Conservation (phyloP, 1,139 yeast species). For the Debaryomycetaceae sp. region DNA sequence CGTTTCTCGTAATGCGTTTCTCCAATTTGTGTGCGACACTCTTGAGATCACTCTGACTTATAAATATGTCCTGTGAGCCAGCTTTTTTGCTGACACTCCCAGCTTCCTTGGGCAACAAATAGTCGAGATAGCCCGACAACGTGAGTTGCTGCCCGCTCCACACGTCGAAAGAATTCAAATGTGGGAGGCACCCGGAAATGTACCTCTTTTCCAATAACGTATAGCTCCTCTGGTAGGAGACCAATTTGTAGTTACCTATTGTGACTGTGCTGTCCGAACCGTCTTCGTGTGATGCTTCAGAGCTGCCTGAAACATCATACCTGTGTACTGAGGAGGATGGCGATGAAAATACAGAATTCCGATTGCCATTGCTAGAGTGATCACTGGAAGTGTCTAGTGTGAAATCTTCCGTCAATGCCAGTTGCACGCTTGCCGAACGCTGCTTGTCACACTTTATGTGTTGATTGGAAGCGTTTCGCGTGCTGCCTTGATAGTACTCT, state of each 20-base stretch:
- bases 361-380: not conserved
- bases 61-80: constrained; percentile 9
- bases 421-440: not conserved
- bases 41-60: constrained; percentile 12
- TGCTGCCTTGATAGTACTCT: constrained; percentile 7
- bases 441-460: not conserved
- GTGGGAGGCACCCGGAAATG: constrained; percentile 39
- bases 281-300: not conserved
- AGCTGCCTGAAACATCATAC: not conserved
- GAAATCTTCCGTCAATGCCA: not conserved
- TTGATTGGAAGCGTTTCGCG: not conserved
- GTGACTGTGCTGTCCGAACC: not conserved
- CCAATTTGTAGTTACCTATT: constrained; percentile 18
- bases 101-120: constrained; percentile 1
- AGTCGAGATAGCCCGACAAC: constrained; percentile 21
- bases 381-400: not conserved
- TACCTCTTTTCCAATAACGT: constrained; percentile 32
- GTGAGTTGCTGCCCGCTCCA: constrained; percentile 35
- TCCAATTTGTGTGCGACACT: constrained; percentile 1
- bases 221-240: constrained; percentile 22
- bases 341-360: not conserved
- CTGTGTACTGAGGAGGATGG: not conserved
- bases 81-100: constrained; percentile 7
- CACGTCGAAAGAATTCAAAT: constrained; percentile 37
- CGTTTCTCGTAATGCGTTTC: not conserved